Conservation (phyloP, 345 rosid species). For the Brassica napus region Da-Ae NC_063434.1:2911501-2912000, state of each 20-base stretch:
- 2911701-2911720: slow-evolving; percentile 1
- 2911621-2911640: neutral
- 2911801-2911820: neutral
- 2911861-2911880: slow-evolving; percentile 1
- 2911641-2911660: slow-evolving; percentile 25
- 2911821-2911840: slow-evolving; percentile 30
- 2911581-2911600: slow-evolving; percentile 27
- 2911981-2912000: neutral
- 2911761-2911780: neutral
- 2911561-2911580: slow-evolving; percentile 1
- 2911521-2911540: slow-evolving; percentile 15
- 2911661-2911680: slow-evolving; percentile 16
- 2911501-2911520: slow-evolving; percentile 26
- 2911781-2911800: slow-evolving; percentile 8
- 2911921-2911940: neutral
- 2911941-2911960: neutral
- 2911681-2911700: slow-evolving; percentile 23
- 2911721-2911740: neutral
- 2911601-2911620: slow-evolving; percentile 30
- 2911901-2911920: neutral
- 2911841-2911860: slow-evolving; percentile 14
- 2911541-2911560: slow-evolving; percentile 25
- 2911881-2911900: neutral
- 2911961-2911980: neutral
- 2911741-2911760: neutral